These are phyloP conservation scores for Phylloporus sp. DNA, from an alignment of 768 basidiomycete species.

Conservation along the genomic window DNA sequence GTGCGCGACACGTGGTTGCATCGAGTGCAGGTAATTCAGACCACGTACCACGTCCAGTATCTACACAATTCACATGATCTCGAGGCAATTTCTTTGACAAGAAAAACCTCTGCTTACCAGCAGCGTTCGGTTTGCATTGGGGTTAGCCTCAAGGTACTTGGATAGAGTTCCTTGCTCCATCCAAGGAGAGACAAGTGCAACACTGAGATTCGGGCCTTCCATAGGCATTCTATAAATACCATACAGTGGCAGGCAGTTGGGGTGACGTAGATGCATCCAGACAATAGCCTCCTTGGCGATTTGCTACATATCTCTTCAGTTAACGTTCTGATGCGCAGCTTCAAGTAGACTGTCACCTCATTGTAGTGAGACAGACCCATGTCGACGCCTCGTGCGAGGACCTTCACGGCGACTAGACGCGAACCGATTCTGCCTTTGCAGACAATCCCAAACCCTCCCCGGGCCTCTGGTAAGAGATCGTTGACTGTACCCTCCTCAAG, in stretches of 20 bases:
- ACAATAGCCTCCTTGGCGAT: constrained; percentile 30
- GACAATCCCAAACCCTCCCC: constrained; percentile 23
- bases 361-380: constrained; percentile 1
- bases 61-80: constrained; percentile 25
- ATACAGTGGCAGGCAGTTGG: constrained; percentile 34
- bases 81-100: neutral
- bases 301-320: constrained; percentile 7
- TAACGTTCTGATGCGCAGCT: neutral
- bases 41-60: constrained; percentile 42
- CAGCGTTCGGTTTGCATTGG: constrained; percentile 20
- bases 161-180: constrained; percentile 32
- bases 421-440: constrained; percentile 14
- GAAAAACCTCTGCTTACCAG: constrained; percentile 27
- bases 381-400: neutral
- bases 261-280: constrained; percentile 33
- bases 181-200: constrained; percentile 37
- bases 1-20: constrained; percentile 33
- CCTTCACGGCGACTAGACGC: constrained; percentile 30
- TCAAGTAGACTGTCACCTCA: constrained; percentile 14
- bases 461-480: neutral
- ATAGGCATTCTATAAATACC: constrained; percentile 23
- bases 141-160: constrained; percentile 26
- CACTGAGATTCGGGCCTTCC: constrained; percentile 12
- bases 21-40: constrained; percentile 39
- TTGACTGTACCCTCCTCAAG: constrained; percentile 5